Conservation (phyloP, 305 asterid species). For the Ilex paraguariensis region DNA sequence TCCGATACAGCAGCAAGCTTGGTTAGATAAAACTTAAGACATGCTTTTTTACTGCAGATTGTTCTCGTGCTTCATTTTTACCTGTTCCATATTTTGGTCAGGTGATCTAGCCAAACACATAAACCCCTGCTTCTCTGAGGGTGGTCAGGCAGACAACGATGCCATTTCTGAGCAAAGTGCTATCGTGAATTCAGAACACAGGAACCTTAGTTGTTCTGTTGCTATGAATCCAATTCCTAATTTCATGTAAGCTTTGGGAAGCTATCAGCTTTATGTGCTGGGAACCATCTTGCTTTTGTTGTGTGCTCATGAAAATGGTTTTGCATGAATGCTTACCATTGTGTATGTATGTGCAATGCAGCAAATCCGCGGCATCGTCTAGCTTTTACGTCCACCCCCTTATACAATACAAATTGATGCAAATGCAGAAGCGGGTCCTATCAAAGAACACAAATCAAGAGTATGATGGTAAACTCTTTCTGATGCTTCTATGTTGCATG, state of each 20-base stretch:
- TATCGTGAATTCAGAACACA: slow-evolving; percentile 12
- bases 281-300: background rate
- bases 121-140: slow-evolving; percentile 27
- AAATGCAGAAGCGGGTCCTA: slow-evolving; percentile 33
- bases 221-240: slow-evolving; percentile 15
- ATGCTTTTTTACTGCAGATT: no score
- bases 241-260: slow-evolving; percentile 38
- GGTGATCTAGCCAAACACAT: slow-evolving; percentile 30
- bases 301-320: slow-evolving; percentile 1
- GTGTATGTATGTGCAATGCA: slow-evolving; percentile 29
- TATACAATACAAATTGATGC: slow-evolving; percentile 47
- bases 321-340: slow-evolving; percentile 17
- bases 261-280: background rate
- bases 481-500: slow-evolving; percentile 16
- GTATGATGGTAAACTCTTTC: slow-evolving; percentile 44
- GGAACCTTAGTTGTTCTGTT: slow-evolving; percentile 14
- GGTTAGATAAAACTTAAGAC: no score
- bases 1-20: no score
- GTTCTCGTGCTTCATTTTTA: slow-evolving; percentile 3
- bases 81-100: slow-evolving; percentile 22
- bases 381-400: slow-evolving; percentile 61
- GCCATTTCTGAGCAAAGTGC: slow-evolving; percentile 32
- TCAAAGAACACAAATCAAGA: slow-evolving; percentile 29
- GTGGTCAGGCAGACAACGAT: slow-evolving; percentile 32
- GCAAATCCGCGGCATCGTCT: slow-evolving; percentile 40